These are phyloP conservation scores for Aspergillus pseudoviridinutans DNA, from an alignment of 2,329 filamentous ascomycete genomes.

Conservation along the genomic window DNA sequence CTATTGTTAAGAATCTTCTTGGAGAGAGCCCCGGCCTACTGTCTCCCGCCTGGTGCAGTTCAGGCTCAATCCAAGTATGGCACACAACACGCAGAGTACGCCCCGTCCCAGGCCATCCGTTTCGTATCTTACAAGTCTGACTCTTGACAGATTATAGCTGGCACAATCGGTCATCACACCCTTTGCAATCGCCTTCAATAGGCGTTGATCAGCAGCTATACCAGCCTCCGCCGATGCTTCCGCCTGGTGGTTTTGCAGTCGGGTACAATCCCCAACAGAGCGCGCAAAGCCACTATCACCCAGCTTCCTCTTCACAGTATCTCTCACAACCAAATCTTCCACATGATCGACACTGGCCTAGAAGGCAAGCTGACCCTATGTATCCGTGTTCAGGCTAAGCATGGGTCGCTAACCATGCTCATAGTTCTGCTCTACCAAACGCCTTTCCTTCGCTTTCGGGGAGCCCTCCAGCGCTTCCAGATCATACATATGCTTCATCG, in stretches of 20 bases:
- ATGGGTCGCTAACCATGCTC: conserved; percentile 1
- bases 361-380: conserved; percentile 15
- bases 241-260: conserved; percentile 20
- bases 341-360: conserved; percentile 14
- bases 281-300: conserved; percentile 20
- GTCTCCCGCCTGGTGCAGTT: not conserved
- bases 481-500: conserved; percentile 22
- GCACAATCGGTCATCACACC: conserved; percentile 27
- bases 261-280: conserved; percentile 23
- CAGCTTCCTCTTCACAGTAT: conserved; percentile 17
- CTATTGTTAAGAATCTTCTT: not conserved
- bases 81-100: conserved; percentile 30
- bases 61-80: conserved; percentile 15
- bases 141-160: conserved; percentile 26
- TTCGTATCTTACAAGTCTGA: conserved; percentile 10
- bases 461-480: conserved; percentile 17
- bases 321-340: conserved; percentile 11
- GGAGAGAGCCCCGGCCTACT: not conserved
- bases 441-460: conserved; percentile 17
- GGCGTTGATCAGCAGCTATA: conserved; percentile 25
- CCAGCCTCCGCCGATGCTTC: conserved; percentile 22
- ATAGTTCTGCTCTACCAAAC: conserved; percentile 19
- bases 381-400: not conserved
- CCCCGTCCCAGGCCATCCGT: not conserved
- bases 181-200: conserved; percentile 24